Evolutionary conservation across 2,329 filamentous ascomycete genomes (phyloP).

Genomic region (Pyricularia sp.): DNA sequence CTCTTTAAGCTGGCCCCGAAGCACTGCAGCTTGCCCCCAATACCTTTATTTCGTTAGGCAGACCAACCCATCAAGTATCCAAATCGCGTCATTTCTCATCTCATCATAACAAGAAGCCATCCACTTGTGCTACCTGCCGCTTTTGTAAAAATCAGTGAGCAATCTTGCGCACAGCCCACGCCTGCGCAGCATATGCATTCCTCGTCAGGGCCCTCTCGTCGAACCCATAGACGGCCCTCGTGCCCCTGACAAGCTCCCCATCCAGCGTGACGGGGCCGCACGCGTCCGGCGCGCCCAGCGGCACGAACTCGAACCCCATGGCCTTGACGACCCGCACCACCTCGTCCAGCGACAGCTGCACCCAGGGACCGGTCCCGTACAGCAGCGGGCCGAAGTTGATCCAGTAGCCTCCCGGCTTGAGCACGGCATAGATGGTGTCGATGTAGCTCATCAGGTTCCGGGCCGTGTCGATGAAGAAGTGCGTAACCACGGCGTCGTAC

Average conservation of each 20-base stretch:
- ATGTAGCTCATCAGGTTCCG: constrained; percentile 45
- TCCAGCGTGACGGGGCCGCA: constrained; percentile 34
- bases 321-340: constrained; percentile 35
- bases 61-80: too few species aligned
- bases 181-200: constrained; percentile 45
- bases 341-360: constrained; percentile 46
- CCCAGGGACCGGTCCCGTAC: constrained; percentile 43
- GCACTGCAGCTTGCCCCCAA: too few species aligned
- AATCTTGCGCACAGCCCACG: constrained; percentile 35
- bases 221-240: constrained; percentile 42
- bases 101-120: not conserved
- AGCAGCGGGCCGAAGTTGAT: constrained; percentile 47
- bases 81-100: not conserved
- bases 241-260: constrained; percentile 29
- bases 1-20: too few species aligned
- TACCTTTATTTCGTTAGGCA: too few species aligned
- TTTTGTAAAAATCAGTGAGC: constrained; percentile 3
- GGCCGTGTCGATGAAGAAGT: constrained; percentile 54
- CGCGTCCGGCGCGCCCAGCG: constrained; percentile 19
- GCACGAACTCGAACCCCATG: constrained; percentile 42
- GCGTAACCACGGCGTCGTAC: constrained; percentile 42
- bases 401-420: constrained; percentile 41
- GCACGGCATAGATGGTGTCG: constrained; percentile 38
- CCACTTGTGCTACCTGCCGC: not conserved
- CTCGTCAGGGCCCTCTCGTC: constrained; percentile 38